Conservation (phyloP, 768 basidiomycete species). For the Amanita muscaria region DNA sequence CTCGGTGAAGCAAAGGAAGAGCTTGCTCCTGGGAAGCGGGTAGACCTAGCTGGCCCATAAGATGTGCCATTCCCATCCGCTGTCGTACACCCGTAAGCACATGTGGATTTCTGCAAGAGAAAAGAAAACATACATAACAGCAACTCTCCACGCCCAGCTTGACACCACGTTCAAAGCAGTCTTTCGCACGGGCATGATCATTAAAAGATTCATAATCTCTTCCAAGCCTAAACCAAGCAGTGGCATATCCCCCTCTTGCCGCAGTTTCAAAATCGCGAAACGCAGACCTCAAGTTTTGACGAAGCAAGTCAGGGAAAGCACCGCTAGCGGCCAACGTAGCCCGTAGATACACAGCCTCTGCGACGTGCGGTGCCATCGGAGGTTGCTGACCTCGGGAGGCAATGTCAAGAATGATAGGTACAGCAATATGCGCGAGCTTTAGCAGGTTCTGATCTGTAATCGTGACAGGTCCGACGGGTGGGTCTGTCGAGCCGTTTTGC, state of each 20-base stretch:
- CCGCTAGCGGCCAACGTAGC: conserved; percentile 71
- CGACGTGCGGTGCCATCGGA: conserved; percentile 33
- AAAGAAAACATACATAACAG: conserved; percentile 52
- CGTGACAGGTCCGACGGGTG: conserved; percentile 40
- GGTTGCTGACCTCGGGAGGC: conserved; percentile 24
- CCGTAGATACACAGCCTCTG: conserved; percentile 71
- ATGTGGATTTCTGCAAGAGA: conserved; percentile 2
- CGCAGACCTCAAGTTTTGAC: conserved; percentile 64
- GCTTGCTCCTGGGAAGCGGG: conserved; percentile 45
- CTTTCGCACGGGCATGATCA: conserved; percentile 62
- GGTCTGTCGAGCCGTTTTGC: conserved; percentile 28
- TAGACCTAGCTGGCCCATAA: conserved; percentile 79
- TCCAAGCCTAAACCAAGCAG: conserved; percentile 90
- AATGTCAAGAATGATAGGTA: conserved; percentile 55
- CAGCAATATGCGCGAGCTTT: conserved; percentile 53
- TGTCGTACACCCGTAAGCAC: conserved; percentile 22
- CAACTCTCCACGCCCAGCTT: conserved; percentile 70
- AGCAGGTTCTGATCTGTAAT: conserved; percentile 54
- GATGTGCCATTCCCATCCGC: conserved; percentile 90
- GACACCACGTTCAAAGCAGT: conserved; percentile 82
- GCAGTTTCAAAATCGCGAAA: conserved; percentile 87
- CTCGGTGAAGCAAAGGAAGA: conserved; percentile 63
- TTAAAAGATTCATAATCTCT: conserved; percentile 87
- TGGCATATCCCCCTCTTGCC: conserved; percentile 64
- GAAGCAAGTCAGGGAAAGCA: conserved; percentile 53